Base-by-base conservation (phyloP, 192 early-diverging fungal genomes). In the Helicostylum pulchrum region DNA sequence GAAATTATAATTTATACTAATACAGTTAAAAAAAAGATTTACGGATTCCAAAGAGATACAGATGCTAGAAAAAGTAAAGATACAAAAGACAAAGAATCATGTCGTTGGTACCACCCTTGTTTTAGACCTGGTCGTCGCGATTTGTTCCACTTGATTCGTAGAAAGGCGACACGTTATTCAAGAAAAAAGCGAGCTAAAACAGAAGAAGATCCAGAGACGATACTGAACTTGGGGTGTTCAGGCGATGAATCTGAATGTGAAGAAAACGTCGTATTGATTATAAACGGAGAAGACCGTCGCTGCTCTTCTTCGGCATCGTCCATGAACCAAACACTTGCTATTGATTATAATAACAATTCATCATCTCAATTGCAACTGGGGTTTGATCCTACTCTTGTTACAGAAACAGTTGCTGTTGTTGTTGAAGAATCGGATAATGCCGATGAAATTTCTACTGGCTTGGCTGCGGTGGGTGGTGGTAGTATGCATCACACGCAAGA, bases 31-130 rank as follows among this genome's bases (percentile, higher is more conserved):
- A n/a, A 50, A 62, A 19, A 79, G 78, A 79, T 79, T 5, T 79
- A 79, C 54, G 78, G 78, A 39, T 79, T 79, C 39, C 71, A 79
- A 64, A 63, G 78, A 53, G 78, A 76, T 53, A 76, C 78, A 15
- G 78, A 79, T 64, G 78, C 78, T 8, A 56, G 78, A 39, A 79
- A 79, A 71, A 71, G 68, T 36, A 79, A 79, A 65, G 75, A 76
- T 56, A 66, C 59, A 23, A 76, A 73, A 39, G 72, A 70, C 26
- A 76, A 77, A 44, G 71, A 79, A 36, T 63, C 71, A 6, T 79
- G 78, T 53, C 58, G 75, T 59, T 79, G 75, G 68, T 77, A 76
- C 17, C 78, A 79, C 56, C 67, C 72, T 10, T 73, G 71, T 47
- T 79, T 79, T 57, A 67, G 64, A n/a, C 78, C 68, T 26, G 67